Evolutionary conservation across 2,329 filamentous ascomycete species (phyloP), one percentile per base, ranked within the genome.

Genomic region (Coniochaeta sp.): DNA sequence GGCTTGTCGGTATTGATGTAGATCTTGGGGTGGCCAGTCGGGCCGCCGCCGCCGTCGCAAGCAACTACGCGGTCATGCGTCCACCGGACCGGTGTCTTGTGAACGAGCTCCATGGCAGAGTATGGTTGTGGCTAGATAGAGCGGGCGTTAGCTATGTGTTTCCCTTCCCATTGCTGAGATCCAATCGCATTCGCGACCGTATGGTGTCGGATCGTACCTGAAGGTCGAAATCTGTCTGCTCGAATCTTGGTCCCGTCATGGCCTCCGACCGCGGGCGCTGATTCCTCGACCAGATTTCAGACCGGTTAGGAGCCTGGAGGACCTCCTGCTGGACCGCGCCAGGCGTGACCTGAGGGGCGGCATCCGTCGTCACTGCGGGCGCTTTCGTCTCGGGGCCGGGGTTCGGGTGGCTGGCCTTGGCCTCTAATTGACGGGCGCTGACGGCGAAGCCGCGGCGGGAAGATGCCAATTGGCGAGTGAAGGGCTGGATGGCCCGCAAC

Each of bases 1-100:
- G 94, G 89, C 79, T 96, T 97, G 73, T 99, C 94, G 59, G 88
- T 86, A 73, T 99, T 99, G 81, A 99, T 99, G 70, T 91, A 99
- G 72, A 99, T 87, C 65, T 83, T 82, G 48, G 94, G 94, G 70
- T 99, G 94, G 40, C 94, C 94, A 51, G 89, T 75, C 28, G 91
- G 86, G 45, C 92, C 94, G 60, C 91, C 91, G 53, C 92, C 94
- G 53, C 94, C 94, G 64, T 97, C 91, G 67, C 94, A 99, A 42
- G 85, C 84, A 49, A 95, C 92, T 47, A 88, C 71, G 55, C 85
- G 82, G 57, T 89, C 81, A 67, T 96, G 86, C 54, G 86, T 89
- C 92, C 94, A 99, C 69, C 83, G 81, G 31, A 99, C 94, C 18
- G 91, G 92, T 71, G 96, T 87, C 76, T 91, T 86, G 79, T 99